Evolutionary conservation across 371 early-diverging fungal genomes (phyloP).

Genomic region (Rhizopus sp.): DNA sequence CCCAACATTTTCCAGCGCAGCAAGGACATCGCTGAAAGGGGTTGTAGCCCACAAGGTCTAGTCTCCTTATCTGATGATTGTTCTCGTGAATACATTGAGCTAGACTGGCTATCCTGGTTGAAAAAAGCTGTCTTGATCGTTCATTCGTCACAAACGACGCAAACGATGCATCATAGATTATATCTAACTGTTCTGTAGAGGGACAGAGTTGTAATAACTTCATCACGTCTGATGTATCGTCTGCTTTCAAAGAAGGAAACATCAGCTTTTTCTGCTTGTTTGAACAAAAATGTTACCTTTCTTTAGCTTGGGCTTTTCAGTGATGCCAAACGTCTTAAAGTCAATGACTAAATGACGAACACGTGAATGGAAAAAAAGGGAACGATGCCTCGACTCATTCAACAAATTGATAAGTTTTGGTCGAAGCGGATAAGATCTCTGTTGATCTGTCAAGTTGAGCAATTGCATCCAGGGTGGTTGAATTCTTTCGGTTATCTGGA

Average conservation of each 20-base stretch:
- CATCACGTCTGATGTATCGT: conserved; percentile 11
- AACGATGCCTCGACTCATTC: conserved; percentile 6
- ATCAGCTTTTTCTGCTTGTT: background rate
- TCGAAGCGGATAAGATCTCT: conserved; percentile 17
- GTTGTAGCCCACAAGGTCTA: conserved; percentile 21
- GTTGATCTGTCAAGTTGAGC: conserved; percentile 13
- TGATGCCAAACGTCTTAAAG: conserved; percentile 21
- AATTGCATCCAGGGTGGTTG: conserved; percentile 9
- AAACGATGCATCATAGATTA: conserved; percentile 26
- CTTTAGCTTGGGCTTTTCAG: background rate
- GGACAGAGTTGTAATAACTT: conserved; percentile 17
- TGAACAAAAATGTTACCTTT: background rate
- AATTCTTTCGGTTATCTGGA: background rate
- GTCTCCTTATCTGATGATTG: conserved; percentile 9
- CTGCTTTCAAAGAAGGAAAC: background rate
- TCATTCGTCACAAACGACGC: background rate
- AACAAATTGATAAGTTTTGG: conserved; percentile 9
- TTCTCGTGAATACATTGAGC: background rate
- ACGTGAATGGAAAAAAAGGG: conserved; percentile 11
- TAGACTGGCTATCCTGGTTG: background rate
- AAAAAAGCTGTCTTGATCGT: background rate
- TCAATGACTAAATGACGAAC: conserved; percentile 22
- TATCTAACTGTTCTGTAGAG: conserved; percentile 19
- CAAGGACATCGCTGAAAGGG: conserved; percentile 31
- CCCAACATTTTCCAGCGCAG: conserved; percentile 32